Evolutionary conservation across 306 rosid genomes (phyloP), one percentile per base, ranked within the genome.

Genomic region (Castanea mollissima): DNA sequence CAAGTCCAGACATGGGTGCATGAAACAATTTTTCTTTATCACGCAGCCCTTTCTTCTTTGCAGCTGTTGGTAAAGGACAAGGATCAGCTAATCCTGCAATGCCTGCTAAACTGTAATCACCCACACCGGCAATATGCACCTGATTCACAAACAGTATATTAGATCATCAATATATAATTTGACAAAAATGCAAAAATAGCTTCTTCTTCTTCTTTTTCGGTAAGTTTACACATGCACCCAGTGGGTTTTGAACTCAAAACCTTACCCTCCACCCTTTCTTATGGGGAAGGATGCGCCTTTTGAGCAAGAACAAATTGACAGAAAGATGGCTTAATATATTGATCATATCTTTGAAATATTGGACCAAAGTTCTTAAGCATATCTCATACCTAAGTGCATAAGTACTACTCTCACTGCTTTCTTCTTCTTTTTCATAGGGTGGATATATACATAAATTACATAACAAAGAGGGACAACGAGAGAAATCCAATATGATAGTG

Each of bases 111-210:
- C 83, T 58, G 76, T 82, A 91, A 90, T 95, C 99, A 71, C 98
- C 99, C 70, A 91, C 98, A 54, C 99, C 99, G 32, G 98, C 97
- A 81, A 95, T 89, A 82, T 95, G 99, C 75, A 92, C 93, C 99
- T 95, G 90, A 82, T 80, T 80, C 76, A 71, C 77, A 68, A 69
- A 83, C 81, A 41, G 74, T 60, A 75, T 51, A 68, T 84, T 65
- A 85, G 77, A 60, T 7, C 20, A 74, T 58, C 73, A 79, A 73
- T 54, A 75, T 32, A 18, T 35, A 38, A 38, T 38, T n/a, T 12
- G 10, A 79, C 19, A 13, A 5, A 74, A 35, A 15, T 14, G 76
- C 2, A 6, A 13, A 7, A 27, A 56, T 16, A 19, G 46, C 74
- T 2, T 4, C 55, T 49, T 49, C 44, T 4, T 35, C 4, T 49